Evolutionary conservation across 2,329 filamentous ascomycete genomes (phyloP), one percentile per base, ranked within the genome.

Genomic region (Lachnellula hyalina): DNA sequence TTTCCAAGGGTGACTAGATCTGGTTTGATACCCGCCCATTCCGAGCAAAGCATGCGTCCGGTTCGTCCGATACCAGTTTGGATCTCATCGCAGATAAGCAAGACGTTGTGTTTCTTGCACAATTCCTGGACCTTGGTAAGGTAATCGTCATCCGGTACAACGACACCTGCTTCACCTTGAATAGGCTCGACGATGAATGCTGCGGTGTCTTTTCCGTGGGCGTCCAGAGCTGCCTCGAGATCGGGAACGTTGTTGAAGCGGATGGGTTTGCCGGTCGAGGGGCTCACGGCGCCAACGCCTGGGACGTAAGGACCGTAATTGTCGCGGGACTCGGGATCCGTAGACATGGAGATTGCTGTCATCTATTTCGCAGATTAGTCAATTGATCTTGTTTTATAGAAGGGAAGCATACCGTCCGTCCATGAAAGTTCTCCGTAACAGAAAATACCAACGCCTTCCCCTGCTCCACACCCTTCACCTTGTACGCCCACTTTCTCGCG

Each of bases 301-400:
- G 94, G 94, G 21, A 99, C 83, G 70, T 96, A 97, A 17, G 94
- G 94, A 9, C 94, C 94, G 42, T 99, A 99, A 79, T 97, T 96
- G 64, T 69, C 65, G 94, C 90, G 87, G 48, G 92, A 96, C 74
- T 99, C 94, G 34, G 92, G 89, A 71, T 99, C 94, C 28, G 89
- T 91, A 17, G 93, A 97, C 74, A 99, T 85, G 51, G 93, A 96
- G 63, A 99, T 92, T 48, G 94, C 94, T 17, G 89, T 89, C 78
- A 99, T 96, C 67, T 69, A 47, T 52, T 48, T n/a, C 25, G 5
- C 32, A 14, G 3, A 50, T 14, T 17, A 47, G 36, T 59, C 49
- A 61, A 54, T 40, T 49, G 11, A 35, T 35, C 21, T 17, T 42
- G 15, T 35, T 6, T 3, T 4, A 9, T 1, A 23, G 2, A 36